phyloP scores from a whole-genome alignment of 257 asterid species.

The Solanum bukasovii region DNA sequence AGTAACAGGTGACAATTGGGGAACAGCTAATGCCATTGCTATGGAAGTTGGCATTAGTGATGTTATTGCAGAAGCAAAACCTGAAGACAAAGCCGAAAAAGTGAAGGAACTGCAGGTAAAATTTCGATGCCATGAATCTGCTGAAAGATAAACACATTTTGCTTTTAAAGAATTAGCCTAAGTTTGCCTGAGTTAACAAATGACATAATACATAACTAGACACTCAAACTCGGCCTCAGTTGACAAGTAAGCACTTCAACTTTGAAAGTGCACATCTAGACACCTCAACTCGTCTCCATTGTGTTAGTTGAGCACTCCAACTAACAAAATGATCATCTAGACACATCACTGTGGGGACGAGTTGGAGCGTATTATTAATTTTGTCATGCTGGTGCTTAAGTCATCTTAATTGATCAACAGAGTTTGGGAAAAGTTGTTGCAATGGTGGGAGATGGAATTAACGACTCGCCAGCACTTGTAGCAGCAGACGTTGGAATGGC shows the following conservation, averaged over 20 bases:
- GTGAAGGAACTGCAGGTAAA: conserved; percentile 11
- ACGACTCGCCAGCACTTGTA: conserved; percentile 26
- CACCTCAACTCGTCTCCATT: not conserved
- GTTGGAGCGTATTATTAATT: not conserved
- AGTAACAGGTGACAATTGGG: conserved; percentile 23
- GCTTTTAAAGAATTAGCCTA: not conserved
- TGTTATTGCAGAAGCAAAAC: conserved; percentile 11
- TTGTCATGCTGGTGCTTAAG: not conserved
- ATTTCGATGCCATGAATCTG: not conserved
- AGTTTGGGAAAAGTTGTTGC: conserved; percentile 18
- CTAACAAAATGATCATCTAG: not conserved
- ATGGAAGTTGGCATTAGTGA: conserved; percentile 5
- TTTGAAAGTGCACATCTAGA: not conserved
- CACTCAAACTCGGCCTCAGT: not conserved
- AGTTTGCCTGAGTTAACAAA: not conserved
- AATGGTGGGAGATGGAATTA: conserved; percentile 33
- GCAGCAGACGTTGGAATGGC: conserved; percentile 33
- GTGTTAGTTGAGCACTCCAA: not conserved
- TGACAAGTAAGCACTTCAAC: not conserved
- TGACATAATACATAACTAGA: not conserved
- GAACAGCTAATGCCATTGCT: conserved; percentile 17
- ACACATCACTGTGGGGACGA: not conserved
- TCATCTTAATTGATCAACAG: not conserved
- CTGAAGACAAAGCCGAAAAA: conserved; percentile 9
- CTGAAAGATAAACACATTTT: not conserved